A percentile compares a stretch with the other conserved stretches of the same genome.
These are phyloP conservation scores for Cercospora sp. DNA, from an alignment of 2,329 filamentous ascomycete genomes.

Conservation along the genomic window DNA sequence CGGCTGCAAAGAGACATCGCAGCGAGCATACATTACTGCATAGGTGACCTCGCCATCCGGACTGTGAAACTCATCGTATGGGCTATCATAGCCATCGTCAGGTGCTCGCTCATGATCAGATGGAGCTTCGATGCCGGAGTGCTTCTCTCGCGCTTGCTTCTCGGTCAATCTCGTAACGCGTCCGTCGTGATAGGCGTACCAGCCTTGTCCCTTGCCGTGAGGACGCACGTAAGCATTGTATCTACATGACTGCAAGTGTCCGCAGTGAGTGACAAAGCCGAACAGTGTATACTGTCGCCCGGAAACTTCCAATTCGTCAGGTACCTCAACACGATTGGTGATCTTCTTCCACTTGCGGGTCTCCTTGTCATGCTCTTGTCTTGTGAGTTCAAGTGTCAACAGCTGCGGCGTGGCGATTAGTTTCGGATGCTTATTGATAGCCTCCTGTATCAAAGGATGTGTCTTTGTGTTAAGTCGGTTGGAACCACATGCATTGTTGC, in stretches of 20 bases:
- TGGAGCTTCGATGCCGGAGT: slow-evolving; percentile 23
- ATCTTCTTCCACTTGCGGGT: slow-evolving; percentile 59
- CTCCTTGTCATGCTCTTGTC: slow-evolving; percentile 57
- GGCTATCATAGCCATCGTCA: slow-evolving; percentile 27
- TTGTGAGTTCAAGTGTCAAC: slow-evolving; percentile 54
- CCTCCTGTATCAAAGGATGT: slow-evolving; percentile 44
- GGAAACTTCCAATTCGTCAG: slow-evolving; percentile 55
- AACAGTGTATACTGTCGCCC: slow-evolving; percentile 57
- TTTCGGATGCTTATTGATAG: slow-evolving; percentile 39
- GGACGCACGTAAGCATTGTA: slow-evolving; percentile 63
- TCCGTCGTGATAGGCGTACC: slow-evolving; percentile 58
- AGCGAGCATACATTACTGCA: slow-evolving; percentile 32
- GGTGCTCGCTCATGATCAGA: neutral
- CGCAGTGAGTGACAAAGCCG: slow-evolving; percentile 61
- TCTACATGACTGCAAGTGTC: slow-evolving; percentile 57
- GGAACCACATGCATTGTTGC: slow-evolving; percentile 25
- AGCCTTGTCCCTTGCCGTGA: slow-evolving; percentile 55
- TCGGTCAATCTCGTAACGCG: slow-evolving; percentile 57
- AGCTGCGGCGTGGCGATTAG: slow-evolving; percentile 37
- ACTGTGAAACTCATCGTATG: slow-evolving; percentile 14
- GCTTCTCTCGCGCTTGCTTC: slow-evolving; percentile 52
- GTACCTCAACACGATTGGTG: slow-evolving; percentile 56
- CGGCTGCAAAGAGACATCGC: slow-evolving; percentile 24
- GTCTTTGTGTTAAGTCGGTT: slow-evolving; percentile 35
- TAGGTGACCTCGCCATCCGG: slow-evolving; percentile 29